Evolutionary conservation across 495 filamentous ascomycete genomes (phyloP).

Genomic region (Astrothelium subdiscretum): DNA sequence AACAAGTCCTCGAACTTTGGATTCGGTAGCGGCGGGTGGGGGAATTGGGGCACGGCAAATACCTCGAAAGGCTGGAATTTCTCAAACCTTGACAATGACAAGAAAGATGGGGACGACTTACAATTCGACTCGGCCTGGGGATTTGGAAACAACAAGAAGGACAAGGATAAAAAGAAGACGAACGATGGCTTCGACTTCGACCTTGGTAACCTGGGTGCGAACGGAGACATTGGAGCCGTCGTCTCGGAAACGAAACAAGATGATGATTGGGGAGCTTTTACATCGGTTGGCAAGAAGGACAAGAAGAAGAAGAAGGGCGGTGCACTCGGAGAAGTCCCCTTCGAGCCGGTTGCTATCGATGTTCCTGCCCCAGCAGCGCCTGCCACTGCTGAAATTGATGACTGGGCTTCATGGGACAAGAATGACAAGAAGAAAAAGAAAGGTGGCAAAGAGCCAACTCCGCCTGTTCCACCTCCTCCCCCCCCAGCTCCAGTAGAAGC

Average conservation of each 20-base stretch:
- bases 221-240: background rate
- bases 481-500: background rate
- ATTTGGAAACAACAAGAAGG: constrained; percentile 11
- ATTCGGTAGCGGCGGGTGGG: constrained; percentile 15
- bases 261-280: constrained; percentile 8
- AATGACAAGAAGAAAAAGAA: constrained; percentile 27
- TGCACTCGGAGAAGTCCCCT: background rate
- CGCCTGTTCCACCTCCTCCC: background rate
- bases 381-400: background rate
- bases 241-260: background rate
- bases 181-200: background rate
- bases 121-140: constrained; percentile 9
- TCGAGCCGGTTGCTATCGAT: background rate
- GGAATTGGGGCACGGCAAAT: constrained; percentile 15
- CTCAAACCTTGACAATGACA: background rate
- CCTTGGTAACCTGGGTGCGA: background rate
- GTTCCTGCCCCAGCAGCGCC: background rate
- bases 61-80: background rate
- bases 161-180: constrained; percentile 12
- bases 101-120: background rate
- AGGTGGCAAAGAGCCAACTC: background rate
- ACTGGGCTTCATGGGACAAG: background rate
- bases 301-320: constrained; percentile 8
- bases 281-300: constrained; percentile 2
- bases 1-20: constrained; percentile 20